Conservation (phyloP, 805 yeast species). For the Candida bentonensis region DNA sequence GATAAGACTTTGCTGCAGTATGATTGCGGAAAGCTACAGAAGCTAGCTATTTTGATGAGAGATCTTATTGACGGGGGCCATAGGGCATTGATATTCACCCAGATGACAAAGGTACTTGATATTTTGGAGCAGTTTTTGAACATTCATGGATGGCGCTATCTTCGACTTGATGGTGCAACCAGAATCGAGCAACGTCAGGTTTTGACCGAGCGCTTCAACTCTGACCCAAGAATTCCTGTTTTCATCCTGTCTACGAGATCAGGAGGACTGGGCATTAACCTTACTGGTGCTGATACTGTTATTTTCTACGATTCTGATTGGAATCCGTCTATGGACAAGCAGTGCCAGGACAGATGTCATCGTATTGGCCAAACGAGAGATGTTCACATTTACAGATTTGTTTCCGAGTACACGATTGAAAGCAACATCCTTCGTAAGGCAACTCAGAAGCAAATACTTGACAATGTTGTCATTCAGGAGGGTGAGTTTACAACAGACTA, state of each 20-base stretch:
- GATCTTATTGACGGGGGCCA: constrained; percentile 79
- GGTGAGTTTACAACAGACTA: constrained; percentile 98
- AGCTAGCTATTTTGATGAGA: constrained; percentile 58
- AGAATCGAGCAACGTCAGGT: constrained; percentile 94
- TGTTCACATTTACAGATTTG: constrained; percentile 93
- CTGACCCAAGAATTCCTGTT: constrained; percentile 73
- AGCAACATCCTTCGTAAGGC: constrained; percentile 89
- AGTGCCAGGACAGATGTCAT: constrained; percentile 98
- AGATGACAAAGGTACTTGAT: constrained; percentile 94
- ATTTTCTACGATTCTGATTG: constrained; percentile 97
- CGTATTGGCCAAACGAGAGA: constrained; percentile 97
- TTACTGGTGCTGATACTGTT: constrained; percentile 98
- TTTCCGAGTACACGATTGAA: constrained; percentile 91
- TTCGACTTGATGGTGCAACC: constrained; percentile 96
- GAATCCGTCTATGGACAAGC: constrained; percentile 99
- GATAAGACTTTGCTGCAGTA: constrained; percentile 84
- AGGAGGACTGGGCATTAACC: constrained; percentile 94
- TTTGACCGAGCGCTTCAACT: constrained; percentile 82
- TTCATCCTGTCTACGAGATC: constrained; percentile 91
- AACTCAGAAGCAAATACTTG: constrained; percentile 84
- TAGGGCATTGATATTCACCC: constrained; percentile 89
- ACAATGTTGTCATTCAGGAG: constrained; percentile 89
- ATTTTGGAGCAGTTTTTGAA: constrained; percentile 85
- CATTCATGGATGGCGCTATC: constrained; percentile 84
- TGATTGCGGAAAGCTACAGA: constrained; percentile 94